Conservation (phyloP, 139 green algal genomes). For the Chlamydomonas sphaeroides region DNA sequence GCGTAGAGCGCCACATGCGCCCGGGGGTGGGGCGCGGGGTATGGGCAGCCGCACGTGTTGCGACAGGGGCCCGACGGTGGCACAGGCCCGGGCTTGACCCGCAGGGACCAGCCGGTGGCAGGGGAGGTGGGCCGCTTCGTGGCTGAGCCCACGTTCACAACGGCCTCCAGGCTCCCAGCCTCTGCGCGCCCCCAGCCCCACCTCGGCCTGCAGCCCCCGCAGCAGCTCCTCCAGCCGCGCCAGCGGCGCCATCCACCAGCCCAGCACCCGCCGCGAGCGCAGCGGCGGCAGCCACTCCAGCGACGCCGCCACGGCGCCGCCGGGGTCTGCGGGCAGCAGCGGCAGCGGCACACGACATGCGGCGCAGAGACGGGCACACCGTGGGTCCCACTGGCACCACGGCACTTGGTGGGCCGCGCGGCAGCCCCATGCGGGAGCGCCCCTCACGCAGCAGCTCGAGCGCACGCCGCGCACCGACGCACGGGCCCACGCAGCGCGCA, state of each 20-base stretch:
- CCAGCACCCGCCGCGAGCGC: constrained; percentile 2
- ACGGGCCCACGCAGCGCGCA: not conserved
- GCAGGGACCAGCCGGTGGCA: too few relatives aligned
- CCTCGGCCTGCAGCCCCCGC: not conserved
- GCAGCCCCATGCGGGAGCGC: too few relatives aligned
- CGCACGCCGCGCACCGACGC: too few relatives aligned
- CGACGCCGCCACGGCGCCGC: not conserved
- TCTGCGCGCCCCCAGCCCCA: not conserved
- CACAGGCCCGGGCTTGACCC: too few relatives aligned
- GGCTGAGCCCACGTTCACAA: not conserved
- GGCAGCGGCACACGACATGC: too few relatives aligned
- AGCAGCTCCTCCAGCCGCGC: not conserved
- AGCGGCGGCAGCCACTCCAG: constrained; percentile 24
- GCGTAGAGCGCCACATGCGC: not conserved
- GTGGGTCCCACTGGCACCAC: too few relatives aligned
- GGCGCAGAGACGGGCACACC: too few relatives aligned
- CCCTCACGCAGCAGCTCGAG: too few relatives aligned
- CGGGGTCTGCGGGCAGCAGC: too few relatives aligned
- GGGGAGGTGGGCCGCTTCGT: too few relatives aligned
- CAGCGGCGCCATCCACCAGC: constrained; percentile 39
- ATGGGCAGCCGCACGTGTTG: not conserved
- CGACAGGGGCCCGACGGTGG: too few relatives aligned
- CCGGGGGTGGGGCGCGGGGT: not conserved
- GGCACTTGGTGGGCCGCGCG: too few relatives aligned
- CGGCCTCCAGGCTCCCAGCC: not conserved